Percentiles rank a stretch among this genome's conserved stretches.
These are phyloP conservation scores for Dissoconium aciculare DNA, from an alignment of 2,329 filamentous ascomycete species.

Conservation along the genomic window DNA sequence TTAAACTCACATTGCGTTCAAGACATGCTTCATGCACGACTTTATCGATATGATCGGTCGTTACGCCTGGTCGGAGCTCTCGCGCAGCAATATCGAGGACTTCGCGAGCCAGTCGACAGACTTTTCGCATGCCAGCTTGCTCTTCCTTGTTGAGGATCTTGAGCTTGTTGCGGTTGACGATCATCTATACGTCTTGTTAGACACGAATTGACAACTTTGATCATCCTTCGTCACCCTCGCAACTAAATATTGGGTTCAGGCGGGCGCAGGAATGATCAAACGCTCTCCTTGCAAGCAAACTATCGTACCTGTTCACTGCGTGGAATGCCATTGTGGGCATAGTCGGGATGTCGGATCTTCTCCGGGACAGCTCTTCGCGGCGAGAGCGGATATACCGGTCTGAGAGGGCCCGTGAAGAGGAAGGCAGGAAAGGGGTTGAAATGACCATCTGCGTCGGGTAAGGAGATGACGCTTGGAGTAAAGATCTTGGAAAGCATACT, in stretches of 20 bases:
- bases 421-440: conserved; percentile 90
- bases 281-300: background rate
- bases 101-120: conserved; percentile 73
- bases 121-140: conserved; percentile 82
- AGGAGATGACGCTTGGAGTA: conserved; percentile 69
- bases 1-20: conserved; percentile 62
- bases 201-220: too few relatives aligned
- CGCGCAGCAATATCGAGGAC: conserved; percentile 83
- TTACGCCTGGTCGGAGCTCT: conserved; percentile 75
- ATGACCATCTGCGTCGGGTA: conserved; percentile 70
- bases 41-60: conserved; percentile 89
- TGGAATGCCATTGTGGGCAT: conserved; percentile 68
- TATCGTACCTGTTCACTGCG: conserved; percentile 50
- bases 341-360: conserved; percentile 72
- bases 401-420: conserved; percentile 62
- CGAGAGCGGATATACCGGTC: conserved; percentile 61
- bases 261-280: too few relatives aligned
- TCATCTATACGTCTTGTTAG: too few relatives aligned
- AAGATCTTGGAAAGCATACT: conserved; percentile 54
- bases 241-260: too few relatives aligned
- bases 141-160: conserved; percentile 65
- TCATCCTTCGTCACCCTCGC: too few relatives aligned
- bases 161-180: conserved; percentile 60
- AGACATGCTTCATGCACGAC: conserved; percentile 89
- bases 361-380: conserved; percentile 57